Evolutionary conservation across 257 asterid genomes (phyloP).

Genomic region (Ophiorrhiza pumila): DNA sequence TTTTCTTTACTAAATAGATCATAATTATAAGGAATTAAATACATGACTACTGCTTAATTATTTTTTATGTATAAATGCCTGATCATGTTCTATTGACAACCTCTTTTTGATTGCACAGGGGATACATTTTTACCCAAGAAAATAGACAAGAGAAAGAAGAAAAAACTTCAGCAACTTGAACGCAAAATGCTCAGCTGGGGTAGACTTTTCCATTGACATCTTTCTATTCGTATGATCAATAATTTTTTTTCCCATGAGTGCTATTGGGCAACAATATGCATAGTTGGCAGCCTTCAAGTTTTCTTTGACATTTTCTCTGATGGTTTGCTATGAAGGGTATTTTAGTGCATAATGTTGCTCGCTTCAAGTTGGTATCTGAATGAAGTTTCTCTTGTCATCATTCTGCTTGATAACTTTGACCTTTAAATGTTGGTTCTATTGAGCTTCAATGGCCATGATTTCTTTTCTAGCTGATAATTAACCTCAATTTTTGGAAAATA

Average conservation of each 20-base stretch:
- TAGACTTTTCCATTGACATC: slow-evolving; percentile 30
- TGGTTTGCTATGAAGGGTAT: neutral
- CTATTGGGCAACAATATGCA: neutral
- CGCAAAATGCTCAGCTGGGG: slow-evolving; percentile 99
- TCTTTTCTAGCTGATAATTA: neutral
- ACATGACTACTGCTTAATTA: neutral
- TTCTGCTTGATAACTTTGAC: neutral
- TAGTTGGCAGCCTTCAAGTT: neutral
- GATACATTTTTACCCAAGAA: slow-evolving; percentile 73
- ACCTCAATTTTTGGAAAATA: neutral
- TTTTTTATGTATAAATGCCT: neutral
- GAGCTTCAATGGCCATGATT: neutral
- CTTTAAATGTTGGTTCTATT: neutral
- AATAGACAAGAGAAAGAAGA: slow-evolving; percentile 86
- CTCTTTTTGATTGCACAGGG: slow-evolving; percentile 44
- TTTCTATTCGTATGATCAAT: neutral
- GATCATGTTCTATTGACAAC: slow-evolving; percentile 12
- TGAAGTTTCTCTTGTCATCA: neutral
- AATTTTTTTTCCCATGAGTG: neutral
- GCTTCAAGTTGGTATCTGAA: neutral
- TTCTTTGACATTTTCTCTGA: neutral
- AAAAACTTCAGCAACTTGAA: slow-evolving; percentile 78
- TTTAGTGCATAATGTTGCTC: neutral
- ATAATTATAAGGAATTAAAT: neutral
- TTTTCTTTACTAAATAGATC: slow-evolving; percentile 19